Base-by-base conservation (phyloP, 306 rosid species). In the Acmispon strigosus region DNA sequence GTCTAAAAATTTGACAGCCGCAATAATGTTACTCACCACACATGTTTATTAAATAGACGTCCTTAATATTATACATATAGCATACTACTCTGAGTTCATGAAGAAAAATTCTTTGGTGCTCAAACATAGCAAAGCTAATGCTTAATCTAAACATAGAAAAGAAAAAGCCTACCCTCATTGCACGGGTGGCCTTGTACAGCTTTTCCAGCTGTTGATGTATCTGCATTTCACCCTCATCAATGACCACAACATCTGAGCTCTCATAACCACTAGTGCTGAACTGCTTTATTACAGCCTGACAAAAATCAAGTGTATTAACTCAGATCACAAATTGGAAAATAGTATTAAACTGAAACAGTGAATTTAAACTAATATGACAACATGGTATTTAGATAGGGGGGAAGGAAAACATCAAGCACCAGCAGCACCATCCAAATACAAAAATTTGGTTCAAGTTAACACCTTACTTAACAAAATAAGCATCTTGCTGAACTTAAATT, bases 141-240 rank as follows among this genome's bases (percentile, higher is more conserved):
- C 55, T 68, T 62, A 65, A 59, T 66, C 36, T 7, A 56, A 15
- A 13, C 19, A 68, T 10, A n/a, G 10, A 47, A 18, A 34, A 61
- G 29, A 41, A 52, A 10, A 41, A 52, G 20, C 55, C 3, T 75
- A 94, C 99, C 99, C 84, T 91, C 77, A 97, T 97, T 1, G 91
- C 54, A 32, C 97, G 97, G 62, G 97, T 94, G 67, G 96, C 84
- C 82, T 85, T 81, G 49, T 94, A 94, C 20, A 89, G 81, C 80
- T 80, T 94, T 75, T 89, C 96, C 15, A 94, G 88, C 29, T 89
- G 96, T 50, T 94, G 99, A 86, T 94, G 97, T 66, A 96, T 89
- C 80, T 89, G 92, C 99, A 94, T 63, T 82, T 94, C 99, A 62
- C 84, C 84, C 84, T 94, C 97, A 83, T 91, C 97, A 66, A 89